These are phyloP conservation scores for Westerdykella sp. DNA, from an alignment of 2,329 filamentous ascomycete genomes.

Conservation along the genomic window DNA sequence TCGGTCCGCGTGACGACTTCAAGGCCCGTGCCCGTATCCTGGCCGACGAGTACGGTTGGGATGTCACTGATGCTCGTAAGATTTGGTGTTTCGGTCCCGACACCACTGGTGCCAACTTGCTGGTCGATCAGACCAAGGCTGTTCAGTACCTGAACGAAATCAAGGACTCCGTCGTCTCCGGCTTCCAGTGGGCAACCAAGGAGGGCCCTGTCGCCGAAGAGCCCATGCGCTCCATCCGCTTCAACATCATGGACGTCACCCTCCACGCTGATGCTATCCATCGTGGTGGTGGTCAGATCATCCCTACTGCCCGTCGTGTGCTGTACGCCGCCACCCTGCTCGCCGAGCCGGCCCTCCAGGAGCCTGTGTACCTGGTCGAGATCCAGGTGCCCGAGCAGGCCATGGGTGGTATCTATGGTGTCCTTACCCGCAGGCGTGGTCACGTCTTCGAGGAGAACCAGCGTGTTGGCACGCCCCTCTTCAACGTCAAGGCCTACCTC, in stretches of 20 bases:
- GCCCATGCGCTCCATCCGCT: slow-evolving; percentile 94
- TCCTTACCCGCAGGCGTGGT: slow-evolving; percentile 94
- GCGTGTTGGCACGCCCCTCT: slow-evolving; percentile 95
- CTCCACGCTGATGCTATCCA: slow-evolving; percentile 99
- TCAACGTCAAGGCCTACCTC: slow-evolving; percentile 98
- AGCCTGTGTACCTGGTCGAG: slow-evolving; percentile 98
- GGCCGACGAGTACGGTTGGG: slow-evolving; percentile 96
- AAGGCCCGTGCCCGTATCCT: slow-evolving; percentile 95
- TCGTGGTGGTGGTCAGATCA: slow-evolving; percentile 98
- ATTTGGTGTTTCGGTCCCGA: slow-evolving; percentile 99
- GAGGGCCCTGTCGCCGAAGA: slow-evolving; percentile 98
- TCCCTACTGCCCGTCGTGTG: slow-evolving; percentile 95
- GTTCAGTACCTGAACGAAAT: slow-evolving; percentile 99
- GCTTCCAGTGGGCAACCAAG: slow-evolving; percentile 99
- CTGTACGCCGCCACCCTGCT: slow-evolving; percentile 89
- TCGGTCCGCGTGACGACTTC: slow-evolving; percentile 94
- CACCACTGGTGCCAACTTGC: slow-evolving; percentile 94
- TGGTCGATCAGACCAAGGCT: slow-evolving; percentile 99
- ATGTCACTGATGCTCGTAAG: slow-evolving; percentile 99
- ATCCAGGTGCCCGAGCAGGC: slow-evolving; percentile 98
- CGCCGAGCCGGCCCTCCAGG: slow-evolving; percentile 82
- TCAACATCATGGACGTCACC: slow-evolving; percentile 99
- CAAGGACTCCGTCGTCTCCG: slow-evolving; percentile 98
- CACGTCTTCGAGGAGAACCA: slow-evolving; percentile 99
- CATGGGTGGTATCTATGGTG: slow-evolving; percentile 99